These are phyloP conservation scores for Chloromonas sp. DNA, from an alignment of 163 green algal species.

Conservation along the genomic window DNA sequence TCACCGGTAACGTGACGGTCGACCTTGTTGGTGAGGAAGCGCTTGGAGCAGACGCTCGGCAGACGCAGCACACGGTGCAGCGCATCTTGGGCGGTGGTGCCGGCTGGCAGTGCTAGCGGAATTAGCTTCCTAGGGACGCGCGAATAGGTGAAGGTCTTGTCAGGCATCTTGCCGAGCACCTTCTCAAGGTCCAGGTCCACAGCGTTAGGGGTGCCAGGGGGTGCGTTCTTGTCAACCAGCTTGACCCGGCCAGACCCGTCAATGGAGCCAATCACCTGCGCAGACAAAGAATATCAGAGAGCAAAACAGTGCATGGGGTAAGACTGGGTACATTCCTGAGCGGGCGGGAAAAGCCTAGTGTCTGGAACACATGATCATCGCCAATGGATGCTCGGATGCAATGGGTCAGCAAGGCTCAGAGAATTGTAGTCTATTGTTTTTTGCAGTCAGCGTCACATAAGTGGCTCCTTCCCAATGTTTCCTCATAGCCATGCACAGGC, in stretches of 20 bases:
- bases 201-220: slow-evolving; percentile 46
- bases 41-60: slow-evolving; percentile 89
- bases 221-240: slow-evolving; percentile 65
- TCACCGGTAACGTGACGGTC: slow-evolving; percentile 86
- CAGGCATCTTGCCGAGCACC: slow-evolving; percentile 93
- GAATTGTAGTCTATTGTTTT: too few relatives aligned
- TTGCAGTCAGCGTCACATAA: too few relatives aligned
- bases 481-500: too few relatives aligned
- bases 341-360: too few relatives aligned
- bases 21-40: slow-evolving; percentile 98
- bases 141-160: slow-evolving; percentile 87
- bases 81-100: slow-evolving; percentile 23
- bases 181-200: slow-evolving; percentile 89
- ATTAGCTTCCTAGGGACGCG: slow-evolving; percentile 8
- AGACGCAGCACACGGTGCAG: slow-evolving; percentile 81
- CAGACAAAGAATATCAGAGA: too few relatives aligned
- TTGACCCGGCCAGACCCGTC: slow-evolving; percentile 77
- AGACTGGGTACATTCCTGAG: too few relatives aligned
- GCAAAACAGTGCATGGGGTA: background rate
- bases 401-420: too few relatives aligned
- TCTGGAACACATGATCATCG: too few relatives aligned
- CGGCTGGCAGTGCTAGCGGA: slow-evolving; percentile 26
- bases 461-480: too few relatives aligned
- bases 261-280: slow-evolving; percentile 88
- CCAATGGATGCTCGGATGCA: too few relatives aligned